Evolutionary conservation across 768 basidiomycete genomes (phyloP).

Genomic region (Coprinellus micaceus): DNA sequence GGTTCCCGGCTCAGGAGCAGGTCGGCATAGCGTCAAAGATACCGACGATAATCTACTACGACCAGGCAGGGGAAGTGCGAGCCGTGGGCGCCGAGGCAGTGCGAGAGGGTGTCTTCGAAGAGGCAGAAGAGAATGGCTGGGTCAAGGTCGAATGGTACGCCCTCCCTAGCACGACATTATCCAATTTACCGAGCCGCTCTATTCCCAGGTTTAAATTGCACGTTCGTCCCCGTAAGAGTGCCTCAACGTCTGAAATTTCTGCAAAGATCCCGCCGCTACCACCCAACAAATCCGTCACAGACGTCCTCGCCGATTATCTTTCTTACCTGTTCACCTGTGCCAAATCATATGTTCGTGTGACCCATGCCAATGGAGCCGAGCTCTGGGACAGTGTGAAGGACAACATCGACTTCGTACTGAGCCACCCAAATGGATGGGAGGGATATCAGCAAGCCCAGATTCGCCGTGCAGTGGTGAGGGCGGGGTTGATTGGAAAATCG

Average conservation of each 20-base stretch:
- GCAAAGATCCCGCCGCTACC: slow-evolving; percentile 10
- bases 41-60: slow-evolving; percentile 46
- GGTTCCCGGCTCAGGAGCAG: slow-evolving; percentile 41
- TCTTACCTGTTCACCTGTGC: slow-evolving; percentile 12
- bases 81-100: slow-evolving; percentile 44
- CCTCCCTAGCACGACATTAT: too few species aligned
- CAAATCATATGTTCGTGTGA: slow-evolving; percentile 6
- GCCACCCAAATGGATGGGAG: slow-evolving; percentile 18
- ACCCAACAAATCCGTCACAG: not conserved
- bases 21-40: slow-evolving; percentile 43
- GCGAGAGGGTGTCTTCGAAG: slow-evolving; percentile 32
- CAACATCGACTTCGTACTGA: slow-evolving; percentile 23
- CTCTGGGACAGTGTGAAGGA: slow-evolving; percentile 5
- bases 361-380: slow-evolving; percentile 8
- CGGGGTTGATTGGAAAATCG: slow-evolving; percentile 15
- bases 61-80: slow-evolving; percentile 28
- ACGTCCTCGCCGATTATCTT: slow-evolving; percentile 13
- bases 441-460: slow-evolving; percentile 13
- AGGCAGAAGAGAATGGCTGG: slow-evolving; percentile 42
- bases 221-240: slow-evolving; percentile 6
- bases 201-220: slow-evolving; percentile 15
- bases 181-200: too few species aligned
- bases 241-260: not conserved
- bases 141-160: slow-evolving; percentile 43
- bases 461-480: slow-evolving; percentile 9